Evolutionary conservation across 441 rosid species (phyloP), one percentile per base, ranked within the genome.

Genomic region (Eutrema salsugineum): DNA sequence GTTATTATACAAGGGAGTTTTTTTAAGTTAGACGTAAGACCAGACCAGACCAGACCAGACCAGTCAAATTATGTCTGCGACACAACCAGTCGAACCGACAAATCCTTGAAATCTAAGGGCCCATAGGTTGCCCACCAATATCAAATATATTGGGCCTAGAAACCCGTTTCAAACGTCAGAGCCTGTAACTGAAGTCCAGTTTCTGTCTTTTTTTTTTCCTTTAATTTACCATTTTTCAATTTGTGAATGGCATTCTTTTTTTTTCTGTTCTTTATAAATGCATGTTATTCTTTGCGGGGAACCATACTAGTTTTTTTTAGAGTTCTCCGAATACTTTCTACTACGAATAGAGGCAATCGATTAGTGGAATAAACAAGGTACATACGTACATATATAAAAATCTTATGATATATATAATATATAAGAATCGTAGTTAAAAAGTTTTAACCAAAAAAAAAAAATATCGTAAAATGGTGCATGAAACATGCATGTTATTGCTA

Each of bases 11-110:
- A 28, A 5, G 32, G 32, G 32, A 27, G 5, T 2, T 30, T 30
- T 30, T 6, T 30, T 1, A 6, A 5, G 1, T 30, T 5, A 30
- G 8, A 33, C 49, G 51, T 46, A n/a, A 38, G 44, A 64, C 56
- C 39, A 71, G 36, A 53, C 27, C 10, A 24, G 51, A n/a, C n/a
- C n/a, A 38, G 44, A 64, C 56, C 39, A 71, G 36, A 53, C 27
- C 10, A 24, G 51, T 72, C 44, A 46, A 19, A 7, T 46, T 46
- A 10, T 64, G 77, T 47, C 35, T 63, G 65, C 58, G 64, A 53
- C 48, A n/a, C 70, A 16, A 32, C 62, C 3, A 19, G 43, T 54
- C 47, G 32, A 58, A 35, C 53, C 49, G 64, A 28, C 71, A 56
- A 36, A 24, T 72, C 71, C 44, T 55, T 36, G 24, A 16, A 36